Conservation (phyloP, 1,284 basidiomycete species). For the Sporisorium iseilematis-ciliati region DNA sequence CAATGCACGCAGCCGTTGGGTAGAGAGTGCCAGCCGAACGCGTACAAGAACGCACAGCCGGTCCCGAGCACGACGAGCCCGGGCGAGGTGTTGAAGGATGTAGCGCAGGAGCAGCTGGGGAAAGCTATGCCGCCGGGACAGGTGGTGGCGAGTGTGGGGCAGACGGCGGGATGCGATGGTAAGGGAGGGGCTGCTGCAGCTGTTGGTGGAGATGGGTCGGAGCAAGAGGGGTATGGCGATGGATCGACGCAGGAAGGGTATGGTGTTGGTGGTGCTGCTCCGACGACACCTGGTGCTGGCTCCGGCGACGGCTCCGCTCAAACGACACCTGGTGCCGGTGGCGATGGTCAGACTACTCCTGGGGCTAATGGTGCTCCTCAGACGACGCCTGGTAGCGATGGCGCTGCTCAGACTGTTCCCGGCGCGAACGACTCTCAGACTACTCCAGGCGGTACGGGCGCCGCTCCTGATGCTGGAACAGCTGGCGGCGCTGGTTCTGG, state of each 20-base stretch:
- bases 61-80: constrained; percentile 36
- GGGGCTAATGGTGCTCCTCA: too few relatives aligned
- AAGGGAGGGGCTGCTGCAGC: constrained; percentile 3
- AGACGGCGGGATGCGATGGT: constrained; percentile 12
- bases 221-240: constrained; percentile 12
- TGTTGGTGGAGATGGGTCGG: constrained; percentile 6
- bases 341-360: too few relatives aligned
- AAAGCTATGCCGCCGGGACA: constrained; percentile 21
- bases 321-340: too few relatives aligned
- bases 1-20: constrained; percentile 30
- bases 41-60: constrained; percentile 23
- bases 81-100: constrained; percentile 23
- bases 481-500: not conserved
- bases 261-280: not conserved
- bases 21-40: constrained; percentile 41
- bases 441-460: not conserved
- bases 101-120: constrained; percentile 16
- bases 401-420: not conserved
- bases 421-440: not conserved
- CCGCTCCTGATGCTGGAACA: not conserved
- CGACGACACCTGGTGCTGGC: not conserved
- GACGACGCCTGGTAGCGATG: too few relatives aligned
- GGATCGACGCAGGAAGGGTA: constrained; percentile 17
- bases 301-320: too few relatives aligned
- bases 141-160: constrained; percentile 9